Conservation (phyloP, 176 grass and related monocot species). For the Hsuehochloa calcarea region DNA sequence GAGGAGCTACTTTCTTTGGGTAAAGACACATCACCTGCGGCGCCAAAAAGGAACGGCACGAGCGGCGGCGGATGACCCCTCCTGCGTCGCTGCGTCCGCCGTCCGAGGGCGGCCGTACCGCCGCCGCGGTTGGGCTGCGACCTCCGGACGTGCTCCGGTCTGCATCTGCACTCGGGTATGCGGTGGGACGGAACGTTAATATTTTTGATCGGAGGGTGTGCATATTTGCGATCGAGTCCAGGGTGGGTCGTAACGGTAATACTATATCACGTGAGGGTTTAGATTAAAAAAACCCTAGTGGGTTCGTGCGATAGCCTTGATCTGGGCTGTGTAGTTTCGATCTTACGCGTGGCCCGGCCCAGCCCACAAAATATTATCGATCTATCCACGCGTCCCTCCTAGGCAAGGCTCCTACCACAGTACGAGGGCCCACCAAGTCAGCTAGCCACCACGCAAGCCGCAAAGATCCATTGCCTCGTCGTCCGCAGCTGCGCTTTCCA, state of each 20-base stretch:
- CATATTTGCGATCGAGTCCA: neutral
- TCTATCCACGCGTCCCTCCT: neutral
- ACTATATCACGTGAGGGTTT: neutral
- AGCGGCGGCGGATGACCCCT: neutral
- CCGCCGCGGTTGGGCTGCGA: neutral
- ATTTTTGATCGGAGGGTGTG: neutral
- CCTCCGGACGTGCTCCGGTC: neutral
- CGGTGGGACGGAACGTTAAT: neutral
- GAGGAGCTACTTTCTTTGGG: too few species aligned
- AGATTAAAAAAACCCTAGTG: neutral
- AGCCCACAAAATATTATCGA: neutral
- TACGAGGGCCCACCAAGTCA: conserved; percentile 8
- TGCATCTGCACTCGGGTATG: neutral
- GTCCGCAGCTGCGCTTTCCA: conserved; percentile 18
- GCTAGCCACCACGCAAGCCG: conserved; percentile 19
- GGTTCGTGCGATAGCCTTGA: neutral
- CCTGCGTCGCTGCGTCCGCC: neutral
- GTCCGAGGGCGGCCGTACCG: neutral
- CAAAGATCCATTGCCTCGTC: conserved; percentile 19
- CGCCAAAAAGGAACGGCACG: neutral
- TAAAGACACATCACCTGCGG: neutral
- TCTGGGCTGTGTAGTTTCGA: neutral
- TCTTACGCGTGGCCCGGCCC: neutral
- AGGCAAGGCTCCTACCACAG: neutral
- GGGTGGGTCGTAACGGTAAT: neutral